Percentiles rank a stretch among this genome's conserved stretches.
These are phyloP conservation scores for Olyra latifolia DNA, from an alignment of 176 grass and related monocot genomes.

Conservation along the genomic window DNA sequence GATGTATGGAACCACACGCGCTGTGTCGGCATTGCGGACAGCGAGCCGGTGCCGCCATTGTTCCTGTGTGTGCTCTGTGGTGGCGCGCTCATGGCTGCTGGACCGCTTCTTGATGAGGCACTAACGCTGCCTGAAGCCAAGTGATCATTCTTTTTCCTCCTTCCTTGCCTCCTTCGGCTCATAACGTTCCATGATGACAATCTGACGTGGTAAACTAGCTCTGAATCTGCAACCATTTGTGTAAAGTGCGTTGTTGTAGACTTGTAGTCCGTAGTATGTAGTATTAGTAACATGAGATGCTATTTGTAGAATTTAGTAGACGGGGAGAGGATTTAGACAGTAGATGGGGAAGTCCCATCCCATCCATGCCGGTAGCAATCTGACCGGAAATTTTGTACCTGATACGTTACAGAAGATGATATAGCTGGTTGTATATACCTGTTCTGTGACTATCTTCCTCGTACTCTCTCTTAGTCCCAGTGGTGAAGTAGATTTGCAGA, in stretches of 20 bases:
- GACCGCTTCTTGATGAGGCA: conserved; percentile 39
- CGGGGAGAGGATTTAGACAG: conserved; percentile 10
- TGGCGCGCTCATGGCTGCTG: conserved; percentile 40
- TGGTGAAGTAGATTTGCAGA: neutral
- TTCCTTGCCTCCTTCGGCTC: neutral
- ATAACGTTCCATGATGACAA: conserved; percentile 2
- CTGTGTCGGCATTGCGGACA: conserved; percentile 64
- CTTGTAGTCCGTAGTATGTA: conserved; percentile 14
- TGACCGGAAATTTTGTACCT: conserved; percentile 43
- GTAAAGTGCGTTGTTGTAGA: conserved; percentile 20
- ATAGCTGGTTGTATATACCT: conserved; percentile 39
- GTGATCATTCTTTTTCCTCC: conserved; percentile 36
- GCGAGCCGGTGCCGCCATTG: conserved; percentile 47
- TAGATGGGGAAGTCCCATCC: conserved; percentile 23
- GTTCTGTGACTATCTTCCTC: conserved; percentile 36
- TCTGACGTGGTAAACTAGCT: conserved; percentile 36
- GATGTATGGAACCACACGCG: conserved; percentile 78
- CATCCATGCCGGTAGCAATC: conserved; percentile 31
- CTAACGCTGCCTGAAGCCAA: conserved; percentile 33
- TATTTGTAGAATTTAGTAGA: conserved; percentile 30
- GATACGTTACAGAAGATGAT: conserved; percentile 33
- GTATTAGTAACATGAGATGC: conserved; percentile 12
- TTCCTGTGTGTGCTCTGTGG: conserved; percentile 79
- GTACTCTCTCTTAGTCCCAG: conserved; percentile 1
- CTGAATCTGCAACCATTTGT: conserved; percentile 12